Conservation (phyloP, 23 red algal genomes). For the Pyropia haitanensis region DNA sequence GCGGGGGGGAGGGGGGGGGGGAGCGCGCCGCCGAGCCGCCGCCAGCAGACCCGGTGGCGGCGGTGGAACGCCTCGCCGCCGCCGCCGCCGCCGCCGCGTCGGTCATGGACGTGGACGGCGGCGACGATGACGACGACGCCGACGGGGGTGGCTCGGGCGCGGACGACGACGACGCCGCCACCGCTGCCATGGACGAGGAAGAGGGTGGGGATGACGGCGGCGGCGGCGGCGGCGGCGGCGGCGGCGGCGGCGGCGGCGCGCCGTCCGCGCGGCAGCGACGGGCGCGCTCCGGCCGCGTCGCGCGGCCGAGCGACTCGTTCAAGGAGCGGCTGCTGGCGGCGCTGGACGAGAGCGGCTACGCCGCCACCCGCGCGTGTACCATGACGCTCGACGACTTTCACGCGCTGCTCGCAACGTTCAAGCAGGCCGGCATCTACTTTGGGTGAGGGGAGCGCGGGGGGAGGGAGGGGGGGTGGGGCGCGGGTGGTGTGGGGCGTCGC, state of each 20-base stretch:
- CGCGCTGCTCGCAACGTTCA: conserved; percentile 35
- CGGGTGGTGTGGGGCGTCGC: too few species aligned
- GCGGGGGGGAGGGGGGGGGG: not conserved
- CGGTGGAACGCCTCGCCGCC: too few species aligned
- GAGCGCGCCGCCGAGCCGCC: too few species aligned
- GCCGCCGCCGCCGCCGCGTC: too few species aligned
- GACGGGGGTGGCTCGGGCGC: not conserved
- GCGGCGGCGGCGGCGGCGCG: conserved; percentile 11
- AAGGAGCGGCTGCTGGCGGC: conserved; percentile 25
- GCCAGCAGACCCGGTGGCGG: too few species aligned
- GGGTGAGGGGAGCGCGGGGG: conserved; percentile 9
- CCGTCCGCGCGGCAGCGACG: conserved; percentile 3
- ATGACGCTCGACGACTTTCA: conserved; percentile 81
- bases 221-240: conserved; percentile 5
- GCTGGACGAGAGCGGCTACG: conserved; percentile 59
- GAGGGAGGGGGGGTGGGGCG: too few species aligned
- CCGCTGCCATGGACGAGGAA: conserved; percentile 9
- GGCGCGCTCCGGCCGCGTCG: too few species aligned
- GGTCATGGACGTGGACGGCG: too few species aligned
- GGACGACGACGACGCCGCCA: conserved; percentile 18
- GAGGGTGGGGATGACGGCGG: conserved; percentile 21
- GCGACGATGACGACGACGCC: not conserved
- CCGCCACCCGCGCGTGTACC: conserved; percentile 35
- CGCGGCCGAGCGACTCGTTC: not conserved
- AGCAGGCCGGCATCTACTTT: conserved; percentile 41